Evolutionary conservation across 306 rosid genomes (phyloP).

Genomic region (Myrica gale): DNA sequence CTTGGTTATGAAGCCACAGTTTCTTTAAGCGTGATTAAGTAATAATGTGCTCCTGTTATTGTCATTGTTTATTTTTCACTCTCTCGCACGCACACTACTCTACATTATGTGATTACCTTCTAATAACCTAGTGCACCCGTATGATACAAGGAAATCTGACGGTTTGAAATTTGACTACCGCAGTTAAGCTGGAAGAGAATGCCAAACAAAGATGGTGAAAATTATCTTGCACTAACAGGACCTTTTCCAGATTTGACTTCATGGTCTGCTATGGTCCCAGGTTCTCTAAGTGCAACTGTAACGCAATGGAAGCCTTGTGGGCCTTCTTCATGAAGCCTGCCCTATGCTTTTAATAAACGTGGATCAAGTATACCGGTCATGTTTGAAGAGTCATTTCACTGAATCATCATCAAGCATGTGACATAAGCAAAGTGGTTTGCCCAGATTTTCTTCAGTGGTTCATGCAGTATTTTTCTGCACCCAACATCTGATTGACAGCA

Average conservation of each 20-base stretch:
- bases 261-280: constrained; percentile 70
- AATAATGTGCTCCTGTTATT: too few relatives aligned
- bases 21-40: too few relatives aligned
- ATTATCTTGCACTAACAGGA: constrained; percentile 82
- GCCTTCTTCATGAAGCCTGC: constrained; percentile 20
- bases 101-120: too few relatives aligned
- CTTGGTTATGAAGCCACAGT: too few relatives aligned
- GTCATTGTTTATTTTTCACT: too few relatives aligned
- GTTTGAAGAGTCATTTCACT: not conserved
- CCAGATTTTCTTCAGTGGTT: not conserved
- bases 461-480: too few relatives aligned
- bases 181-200: constrained; percentile 91
- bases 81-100: too few relatives aligned
- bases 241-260: constrained; percentile 63
- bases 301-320: constrained; percentile 63
- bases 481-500: too few relatives aligned
- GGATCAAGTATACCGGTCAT: not conserved
- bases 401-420: not conserved
- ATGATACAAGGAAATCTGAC: constrained; percentile 21
- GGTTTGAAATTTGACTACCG: constrained; percentile 29
- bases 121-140: not conserved
- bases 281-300: constrained; percentile 54
- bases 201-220: constrained; percentile 57
- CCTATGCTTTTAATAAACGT: constrained; percentile 5
- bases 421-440: not conserved